These are phyloP conservation scores for Quercus wislizeni DNA, from an alignment of 306 rosid genomes.

Conservation along the genomic window DNA sequence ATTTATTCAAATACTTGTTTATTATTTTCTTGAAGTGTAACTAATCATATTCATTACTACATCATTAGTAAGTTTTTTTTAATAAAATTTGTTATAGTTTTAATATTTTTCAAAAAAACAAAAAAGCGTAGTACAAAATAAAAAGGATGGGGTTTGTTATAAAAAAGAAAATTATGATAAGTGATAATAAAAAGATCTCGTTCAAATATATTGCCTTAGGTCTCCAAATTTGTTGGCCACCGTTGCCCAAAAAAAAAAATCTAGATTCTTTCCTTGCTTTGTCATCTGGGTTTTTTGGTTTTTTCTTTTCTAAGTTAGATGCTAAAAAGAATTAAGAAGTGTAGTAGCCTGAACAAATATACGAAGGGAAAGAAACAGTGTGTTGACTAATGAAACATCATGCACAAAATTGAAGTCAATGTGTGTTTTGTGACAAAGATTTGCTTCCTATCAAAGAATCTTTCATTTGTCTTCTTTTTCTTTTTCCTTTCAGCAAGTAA, in stretches of 20 bases:
- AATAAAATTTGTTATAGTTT: too few species aligned
- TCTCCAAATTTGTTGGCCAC: too few species aligned
- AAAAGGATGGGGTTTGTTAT: too few species aligned
- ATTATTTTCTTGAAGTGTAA: too few species aligned
- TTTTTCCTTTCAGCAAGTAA: neutral
- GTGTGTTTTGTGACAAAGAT: neutral
- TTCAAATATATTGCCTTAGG: too few species aligned
- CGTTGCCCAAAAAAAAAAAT: neutral
- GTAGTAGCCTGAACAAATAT: neutral
- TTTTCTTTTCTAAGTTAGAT: neutral
- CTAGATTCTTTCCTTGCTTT: neutral
- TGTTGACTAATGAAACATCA: neutral
- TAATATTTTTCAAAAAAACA: too few species aligned
- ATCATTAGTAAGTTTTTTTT: too few species aligned
- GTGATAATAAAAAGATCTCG: fast-evolving
- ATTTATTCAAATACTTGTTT: too few species aligned
- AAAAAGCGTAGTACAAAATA: too few species aligned
- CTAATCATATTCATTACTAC: too few species aligned
- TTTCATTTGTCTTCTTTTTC: neutral
- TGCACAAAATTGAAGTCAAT: neutral
- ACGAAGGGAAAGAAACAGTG: too few species aligned
- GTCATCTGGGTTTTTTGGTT: neutral
- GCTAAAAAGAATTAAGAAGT: neutral
- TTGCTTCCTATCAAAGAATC: neutral
- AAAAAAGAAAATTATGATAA: too few species aligned